These are phyloP conservation scores for Xenosphaeropsis pyriputrescens DNA, from an alignment of 2,329 filamentous ascomycete species.

Conservation along the genomic window DNA sequence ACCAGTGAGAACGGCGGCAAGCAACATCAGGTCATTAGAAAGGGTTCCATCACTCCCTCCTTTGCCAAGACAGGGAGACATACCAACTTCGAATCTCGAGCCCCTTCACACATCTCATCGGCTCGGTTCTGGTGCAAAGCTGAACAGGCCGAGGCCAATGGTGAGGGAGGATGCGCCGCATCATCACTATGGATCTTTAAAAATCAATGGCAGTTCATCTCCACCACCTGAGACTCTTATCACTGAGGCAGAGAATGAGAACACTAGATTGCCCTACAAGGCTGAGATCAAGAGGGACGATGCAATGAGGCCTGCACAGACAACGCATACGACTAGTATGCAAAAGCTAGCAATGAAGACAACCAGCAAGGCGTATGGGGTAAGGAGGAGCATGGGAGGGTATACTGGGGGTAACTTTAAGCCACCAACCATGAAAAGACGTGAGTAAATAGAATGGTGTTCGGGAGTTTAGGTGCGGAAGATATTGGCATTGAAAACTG, in stretches of 20 bases:
- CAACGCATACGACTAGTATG: slow-evolving; percentile 13
- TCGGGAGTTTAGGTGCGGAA: too few relatives aligned
- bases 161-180: neutral
- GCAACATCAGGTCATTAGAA: neutral
- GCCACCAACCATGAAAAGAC: too few relatives aligned
- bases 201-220: slow-evolving; percentile 13
- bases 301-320: slow-evolving; percentile 4
- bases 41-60: neutral
- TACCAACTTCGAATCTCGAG: neutral
- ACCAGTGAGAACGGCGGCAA: neutral
- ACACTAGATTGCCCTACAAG: neutral
- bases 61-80: neutral
- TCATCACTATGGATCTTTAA: slow-evolving; percentile 1
- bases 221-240: slow-evolving; percentile 6
- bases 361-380: too few relatives aligned
- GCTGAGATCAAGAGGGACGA: too few relatives aligned
- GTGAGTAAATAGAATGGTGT: too few relatives aligned
- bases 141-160: neutral
- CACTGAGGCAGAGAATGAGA: slow-evolving; percentile 2
- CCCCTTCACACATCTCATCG: neutral
- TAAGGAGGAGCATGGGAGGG: too few relatives aligned
- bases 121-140: neutral
- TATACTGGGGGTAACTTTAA: too few relatives aligned
- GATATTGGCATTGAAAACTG: too few relatives aligned
- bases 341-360: too few relatives aligned